Base-by-base conservation (phyloP, 2,329 filamentous ascomycete species). In the Clonostachys byssicola region DNA sequence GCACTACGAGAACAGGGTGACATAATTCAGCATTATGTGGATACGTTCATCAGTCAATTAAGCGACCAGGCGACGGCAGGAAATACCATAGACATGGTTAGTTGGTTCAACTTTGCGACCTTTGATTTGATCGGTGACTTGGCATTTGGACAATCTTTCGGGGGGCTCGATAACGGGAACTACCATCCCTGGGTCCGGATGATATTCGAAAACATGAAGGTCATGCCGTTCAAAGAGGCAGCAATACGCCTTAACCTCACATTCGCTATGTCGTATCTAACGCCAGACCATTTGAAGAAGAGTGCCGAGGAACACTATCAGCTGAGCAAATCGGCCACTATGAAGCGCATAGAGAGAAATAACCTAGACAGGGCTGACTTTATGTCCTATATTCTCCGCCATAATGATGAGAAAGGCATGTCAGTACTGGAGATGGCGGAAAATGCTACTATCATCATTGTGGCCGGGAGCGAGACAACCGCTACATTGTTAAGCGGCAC, bases 1-100 rank as follows among this genome's bases (percentile, higher is more conserved):
- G 47, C 60, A 46, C 49, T 68, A 56, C 54, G 52, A 36, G 58
- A 57, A 3, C 62, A 66, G 42, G 58, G 65, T 47, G 53, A 55
- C 1, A 49, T 61, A 23, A 59, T 67, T 40, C 49, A 63, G 17
- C 44, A 57, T 8, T 49, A 66, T n/a, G 48, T 61, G 34, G 33
- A 52, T 7, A 45, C 47, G 8, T 43, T 62, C n/a, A 48, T 54
- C 2, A n/a, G 36, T 5, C 36, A 18, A 14, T 38, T 42, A 8
- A 48, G 43, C 1, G 48, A 50, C 40, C 14, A 45, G 3, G 34
- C 60, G 40, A 39, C 10, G 36, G 12, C 10, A 39, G 36, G 36
- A 4, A 39, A 18, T n/a, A 18, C 14, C 17, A 39, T 39, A n/a
- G 52, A 65, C 42, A 44, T 63, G n/a, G 51, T 51, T 0, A 44